Evolutionary conservation across 495 filamentous ascomycete species (phyloP), one percentile per base, ranked within the genome.

Genomic region (Pseudomonodictys pantanalensis): DNA sequence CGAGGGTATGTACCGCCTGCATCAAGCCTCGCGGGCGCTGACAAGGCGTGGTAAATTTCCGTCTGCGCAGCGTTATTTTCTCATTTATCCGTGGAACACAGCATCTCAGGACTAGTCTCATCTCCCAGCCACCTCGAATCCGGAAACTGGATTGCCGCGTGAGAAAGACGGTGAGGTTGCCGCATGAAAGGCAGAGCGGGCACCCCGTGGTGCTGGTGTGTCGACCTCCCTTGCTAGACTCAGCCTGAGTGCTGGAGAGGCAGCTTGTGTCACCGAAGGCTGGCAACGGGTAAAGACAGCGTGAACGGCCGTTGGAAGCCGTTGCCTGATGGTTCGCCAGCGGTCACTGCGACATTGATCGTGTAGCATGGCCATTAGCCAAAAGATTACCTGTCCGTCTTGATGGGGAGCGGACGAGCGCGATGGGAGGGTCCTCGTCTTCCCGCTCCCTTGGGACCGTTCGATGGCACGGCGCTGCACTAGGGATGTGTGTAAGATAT

Each of bases 231-330:
- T 8, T 15, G 12, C 57, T 29, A 60, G 20, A 51, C 49, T 46
- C 48, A 54, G 57, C 57, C 56, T 52, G 47, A 52, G 49, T 35
- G 4, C 47, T 42, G 44, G 50, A 49, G 45, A 11, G 43, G 18
- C 20, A 50, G 30, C 35, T 23, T 50, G 54, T 58, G 51, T 44
- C 7, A 63, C 60, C 42, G 28, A 18, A 52, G 48, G 32, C 55
- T 64, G 61, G 38, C 55, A 51, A 52, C 62, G 62, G 62, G 49
- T 65, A 65, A 60, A 60, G 52, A 39, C 55, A 55, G 61, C 20
- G 57, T 60, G 49, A 24, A 50, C 49, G 57, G 50, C 49, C 58
- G 58, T 62, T 60, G 48, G 41, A 54, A 30, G n/a, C 50, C 49
- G 49, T 59, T 59, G 56, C 41, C 35, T 24, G 58, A 62, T n/a